Conservation (phyloP, 1,284 basidiomycete species). For the Ustilago loliicola region DNA sequence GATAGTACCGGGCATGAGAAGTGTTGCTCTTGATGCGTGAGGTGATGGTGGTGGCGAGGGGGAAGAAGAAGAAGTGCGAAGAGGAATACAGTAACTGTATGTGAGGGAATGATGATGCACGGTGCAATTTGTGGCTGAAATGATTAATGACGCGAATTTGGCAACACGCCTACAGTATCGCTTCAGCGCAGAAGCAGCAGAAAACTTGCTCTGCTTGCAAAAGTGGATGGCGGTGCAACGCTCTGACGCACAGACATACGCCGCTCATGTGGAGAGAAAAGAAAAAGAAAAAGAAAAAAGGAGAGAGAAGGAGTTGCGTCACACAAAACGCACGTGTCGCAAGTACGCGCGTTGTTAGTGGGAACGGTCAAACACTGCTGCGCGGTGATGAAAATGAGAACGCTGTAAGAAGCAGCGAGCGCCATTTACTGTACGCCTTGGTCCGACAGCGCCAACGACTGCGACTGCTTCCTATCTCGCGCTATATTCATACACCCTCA, state of each 20-base stretch:
- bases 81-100: too few species aligned
- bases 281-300: background rate
- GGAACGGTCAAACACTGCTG: background rate
- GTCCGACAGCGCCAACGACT: too few species aligned
- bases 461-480: too few species aligned
- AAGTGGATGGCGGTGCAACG: background rate
- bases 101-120: too few species aligned
- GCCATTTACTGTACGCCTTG: too few species aligned
- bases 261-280: background rate
- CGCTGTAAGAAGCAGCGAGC: background rate
- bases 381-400: background rate
- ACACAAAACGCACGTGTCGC: background rate
- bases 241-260: constrained; percentile 9
- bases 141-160: background rate
- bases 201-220: background rate
- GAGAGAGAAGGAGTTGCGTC: background rate
- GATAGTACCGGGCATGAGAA: constrained; percentile 53
- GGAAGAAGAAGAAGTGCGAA: too few species aligned
- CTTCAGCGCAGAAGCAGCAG: too few species aligned
- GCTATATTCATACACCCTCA: too few species aligned
- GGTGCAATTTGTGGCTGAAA: too few species aligned
- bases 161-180: too few species aligned
- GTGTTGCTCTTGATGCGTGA: background rate
- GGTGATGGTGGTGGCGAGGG: too few species aligned
- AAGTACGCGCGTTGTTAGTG: background rate